Evolutionary conservation across 306 rosid species (phyloP).

Genomic region (Arachis hypogaea): DNA sequence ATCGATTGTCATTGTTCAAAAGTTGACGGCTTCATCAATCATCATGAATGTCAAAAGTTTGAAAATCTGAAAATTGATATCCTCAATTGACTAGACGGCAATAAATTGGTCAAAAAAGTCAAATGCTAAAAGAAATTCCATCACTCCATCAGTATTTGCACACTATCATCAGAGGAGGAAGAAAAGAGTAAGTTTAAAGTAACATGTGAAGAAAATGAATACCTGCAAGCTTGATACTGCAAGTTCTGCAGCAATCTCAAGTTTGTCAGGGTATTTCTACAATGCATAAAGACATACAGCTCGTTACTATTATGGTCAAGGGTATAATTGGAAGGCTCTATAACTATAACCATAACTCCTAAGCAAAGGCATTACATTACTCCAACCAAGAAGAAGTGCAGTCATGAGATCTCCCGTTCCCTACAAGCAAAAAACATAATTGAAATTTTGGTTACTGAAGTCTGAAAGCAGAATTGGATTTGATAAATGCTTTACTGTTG

Average conservation of each 20-base stretch:
- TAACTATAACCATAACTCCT: constrained; percentile 15
- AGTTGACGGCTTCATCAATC: background rate
- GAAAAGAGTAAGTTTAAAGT: constrained; percentile 10
- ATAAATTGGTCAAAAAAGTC: background rate
- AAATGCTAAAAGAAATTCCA: constrained; percentile 6
- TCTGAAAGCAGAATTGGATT: background rate
- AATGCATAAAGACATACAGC: constrained; percentile 30
- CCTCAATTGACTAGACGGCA: background rate
- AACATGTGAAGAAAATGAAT: constrained; percentile 23
- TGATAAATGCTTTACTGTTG: constrained; percentile 4
- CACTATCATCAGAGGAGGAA: constrained; percentile 14
- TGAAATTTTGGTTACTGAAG: constrained; percentile 12
- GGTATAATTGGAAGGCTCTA: constrained; percentile 18
- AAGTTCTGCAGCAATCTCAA: constrained; percentile 80
- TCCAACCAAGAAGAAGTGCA: constrained; percentile 93
- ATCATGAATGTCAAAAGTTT: constrained; percentile 6
- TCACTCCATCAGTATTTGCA: background rate
- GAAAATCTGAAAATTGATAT: constrained; percentile 19
- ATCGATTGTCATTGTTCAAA: background rate
- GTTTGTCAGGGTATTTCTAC: constrained; percentile 76
- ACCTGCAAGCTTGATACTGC: constrained; percentile 93
- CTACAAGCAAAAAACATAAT: constrained; percentile 48
- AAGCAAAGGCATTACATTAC: constrained; percentile 67
- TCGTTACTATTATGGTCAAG: constrained; percentile 16
- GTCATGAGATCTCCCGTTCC: constrained; percentile 94